phyloP scores from a whole-genome alignment of 768 basidiomycete species.

The Rhizopogon vulgaris region DNA sequence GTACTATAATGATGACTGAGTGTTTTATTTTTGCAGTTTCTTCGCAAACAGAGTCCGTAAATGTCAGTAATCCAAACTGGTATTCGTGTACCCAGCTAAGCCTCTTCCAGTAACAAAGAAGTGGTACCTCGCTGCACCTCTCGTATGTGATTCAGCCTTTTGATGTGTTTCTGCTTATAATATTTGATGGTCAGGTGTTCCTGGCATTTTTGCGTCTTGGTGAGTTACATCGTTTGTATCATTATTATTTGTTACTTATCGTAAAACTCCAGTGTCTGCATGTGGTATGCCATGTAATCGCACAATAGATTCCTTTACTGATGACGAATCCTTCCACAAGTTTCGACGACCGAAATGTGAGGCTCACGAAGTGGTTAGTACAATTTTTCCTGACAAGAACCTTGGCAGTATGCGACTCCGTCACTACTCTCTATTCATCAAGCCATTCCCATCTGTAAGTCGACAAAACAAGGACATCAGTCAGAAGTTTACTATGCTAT shows the following conservation, averaged over 20 bases:
- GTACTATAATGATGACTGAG: background rate
- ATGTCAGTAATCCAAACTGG: constrained; percentile 13
- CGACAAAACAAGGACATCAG: background rate
- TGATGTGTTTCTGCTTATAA: background rate
- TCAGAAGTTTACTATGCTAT: background rate
- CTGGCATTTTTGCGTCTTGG: constrained; percentile 28
- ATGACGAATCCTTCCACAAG: constrained; percentile 1
- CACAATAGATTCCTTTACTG: background rate
- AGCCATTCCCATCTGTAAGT: constrained; percentile 23
- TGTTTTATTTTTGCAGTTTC: constrained; percentile 12
- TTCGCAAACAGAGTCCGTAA: constrained; percentile 29
- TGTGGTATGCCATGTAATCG: constrained; percentile 15
- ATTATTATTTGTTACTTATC: background rate
- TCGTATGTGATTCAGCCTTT: constrained; percentile 11
- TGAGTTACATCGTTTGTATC: constrained; percentile 10
- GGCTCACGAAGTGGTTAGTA: background rate
- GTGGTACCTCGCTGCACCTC: constrained; percentile 25
- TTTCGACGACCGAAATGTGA: constrained; percentile 28
- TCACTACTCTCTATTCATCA: constrained; percentile 25
- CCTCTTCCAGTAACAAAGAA: constrained; percentile 21
- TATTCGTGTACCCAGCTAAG: background rate
- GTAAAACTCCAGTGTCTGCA: constrained; percentile 17
- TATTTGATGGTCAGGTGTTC: constrained; percentile 12
- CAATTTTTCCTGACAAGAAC: background rate
- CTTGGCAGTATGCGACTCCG: constrained; percentile 19